phyloP scores from a whole-genome alignment of 2,329 filamentous ascomycete species.

The Fusarium udum region DNA sequence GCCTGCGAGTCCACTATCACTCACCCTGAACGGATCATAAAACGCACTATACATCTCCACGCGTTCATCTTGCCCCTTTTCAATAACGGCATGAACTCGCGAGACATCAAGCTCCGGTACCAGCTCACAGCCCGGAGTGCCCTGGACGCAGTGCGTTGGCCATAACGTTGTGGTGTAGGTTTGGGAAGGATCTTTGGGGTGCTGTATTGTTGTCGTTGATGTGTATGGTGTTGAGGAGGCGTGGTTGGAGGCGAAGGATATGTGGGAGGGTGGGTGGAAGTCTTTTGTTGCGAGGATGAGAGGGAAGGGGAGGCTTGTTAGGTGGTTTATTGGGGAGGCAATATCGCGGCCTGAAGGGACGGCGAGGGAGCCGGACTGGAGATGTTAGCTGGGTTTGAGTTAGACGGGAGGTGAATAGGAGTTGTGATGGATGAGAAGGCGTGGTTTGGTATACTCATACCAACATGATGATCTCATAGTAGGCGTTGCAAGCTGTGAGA shows the following conservation, averaged over 20 bases:
- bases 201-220: constrained; percentile 70
- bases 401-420: too few species aligned
- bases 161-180: constrained; percentile 77
- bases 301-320: constrained; percentile 76
- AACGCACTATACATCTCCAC: constrained; percentile 98
- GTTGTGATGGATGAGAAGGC: too few species aligned
- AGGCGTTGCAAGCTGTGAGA: not conserved
- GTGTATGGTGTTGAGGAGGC: constrained; percentile 71
- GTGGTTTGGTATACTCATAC: not conserved
- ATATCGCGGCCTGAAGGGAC: constrained; percentile 79
- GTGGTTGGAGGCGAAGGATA: constrained; percentile 91
- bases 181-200: constrained; percentile 71
- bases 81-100: constrained; percentile 71
- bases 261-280: constrained; percentile 83
- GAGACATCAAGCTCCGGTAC: constrained; percentile 73
- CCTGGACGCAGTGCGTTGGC: constrained; percentile 89
- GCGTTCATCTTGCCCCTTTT: constrained; percentile 78
- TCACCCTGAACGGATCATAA: constrained; percentile 77
- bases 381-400: constrained; percentile 18
- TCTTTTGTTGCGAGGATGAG: constrained; percentile 89
- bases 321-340: constrained; percentile 74
- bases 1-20: constrained; percentile 70
- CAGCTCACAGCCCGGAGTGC: constrained; percentile 75
- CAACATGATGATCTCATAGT: not conserved
- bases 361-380: constrained; percentile 82